phyloP scores from a whole-genome alignment of 208 protist genomes.

The Jaenimonas drosophilae region DNA sequence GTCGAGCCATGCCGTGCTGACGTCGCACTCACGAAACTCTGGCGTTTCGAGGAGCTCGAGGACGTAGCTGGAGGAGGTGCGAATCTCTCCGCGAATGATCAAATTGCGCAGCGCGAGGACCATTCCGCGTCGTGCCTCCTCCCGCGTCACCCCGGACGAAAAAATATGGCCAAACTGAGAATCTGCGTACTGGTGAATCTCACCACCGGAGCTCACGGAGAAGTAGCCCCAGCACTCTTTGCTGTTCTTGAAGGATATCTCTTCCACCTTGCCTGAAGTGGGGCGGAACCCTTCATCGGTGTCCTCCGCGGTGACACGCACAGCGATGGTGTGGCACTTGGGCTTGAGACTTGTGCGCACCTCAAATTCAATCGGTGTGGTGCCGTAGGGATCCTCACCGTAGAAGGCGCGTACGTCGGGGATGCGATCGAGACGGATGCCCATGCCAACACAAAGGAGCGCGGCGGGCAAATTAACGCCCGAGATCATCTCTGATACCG shows the following conservation, averaged over 20 bases:
- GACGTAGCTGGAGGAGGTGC: constrained; percentile 93
- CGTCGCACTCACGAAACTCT: constrained; percentile 72
- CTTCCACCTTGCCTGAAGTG: constrained; percentile 89
- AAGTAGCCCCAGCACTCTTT: constrained; percentile 98
- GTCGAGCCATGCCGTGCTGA: constrained; percentile 86
- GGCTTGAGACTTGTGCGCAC: constrained; percentile 29
- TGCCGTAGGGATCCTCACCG: constrained; percentile 59
- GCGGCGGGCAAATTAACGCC: constrained; percentile 94
- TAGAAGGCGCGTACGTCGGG: constrained; percentile 94
- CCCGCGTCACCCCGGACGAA: constrained; percentile 86
- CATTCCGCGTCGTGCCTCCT: constrained; percentile 91
- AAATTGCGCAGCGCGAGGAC: constrained; percentile 91
- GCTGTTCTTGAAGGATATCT: constrained; percentile 93
- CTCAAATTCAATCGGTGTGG: constrained; percentile 86
- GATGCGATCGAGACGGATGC: constrained; percentile 92
- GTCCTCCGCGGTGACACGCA: constrained; percentile 96
- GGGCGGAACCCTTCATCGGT: constrained; percentile 95
- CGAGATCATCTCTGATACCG: constrained; percentile 96
- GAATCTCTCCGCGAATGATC: constrained; percentile 93
- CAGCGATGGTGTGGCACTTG: constrained; percentile 93
- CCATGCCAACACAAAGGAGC: constrained; percentile 96
- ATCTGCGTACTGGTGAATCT: constrained; percentile 93
- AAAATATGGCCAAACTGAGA: constrained; percentile 99
- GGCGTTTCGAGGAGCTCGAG: constrained; percentile 75
- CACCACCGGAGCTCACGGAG: constrained; percentile 80